Percentiles rank a stretch among this genome's conserved stretches.
Evolutionary conservation across 225 moss, liverwort and hornwort genomes (phyloP).

Genomic region (Bryoerythrophyllum caledonicum): DNA sequence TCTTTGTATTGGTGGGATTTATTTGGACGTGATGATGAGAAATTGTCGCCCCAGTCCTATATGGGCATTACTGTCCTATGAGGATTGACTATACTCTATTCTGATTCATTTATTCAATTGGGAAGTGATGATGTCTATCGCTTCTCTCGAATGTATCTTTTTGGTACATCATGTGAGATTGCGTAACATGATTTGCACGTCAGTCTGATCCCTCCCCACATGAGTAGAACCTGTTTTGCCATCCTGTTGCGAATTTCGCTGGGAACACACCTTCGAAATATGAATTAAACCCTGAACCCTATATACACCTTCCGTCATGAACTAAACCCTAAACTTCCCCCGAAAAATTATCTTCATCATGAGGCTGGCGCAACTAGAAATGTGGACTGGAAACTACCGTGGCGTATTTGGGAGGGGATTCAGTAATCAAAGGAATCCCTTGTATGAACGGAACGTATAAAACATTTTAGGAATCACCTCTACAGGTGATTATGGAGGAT

Average conservation of each 20-base stretch:
- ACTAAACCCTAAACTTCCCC: no score
- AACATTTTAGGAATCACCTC: no score
- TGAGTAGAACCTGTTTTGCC: no score
- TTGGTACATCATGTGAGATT: neutral
- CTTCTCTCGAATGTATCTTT: neutral
- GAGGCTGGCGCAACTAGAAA: no score
- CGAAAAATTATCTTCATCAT: neutral
- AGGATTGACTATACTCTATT: neutral
- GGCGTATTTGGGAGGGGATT: no score
- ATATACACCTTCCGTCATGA: no score
- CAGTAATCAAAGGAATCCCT: no score
- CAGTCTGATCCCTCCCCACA: neutral
- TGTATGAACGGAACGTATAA: no score
- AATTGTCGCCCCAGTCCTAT: constrained; percentile 73
- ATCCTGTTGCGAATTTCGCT: neutral
- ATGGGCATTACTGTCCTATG: neutral
- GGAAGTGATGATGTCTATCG: neutral
- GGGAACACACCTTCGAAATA: neutral
- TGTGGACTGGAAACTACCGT: no score
- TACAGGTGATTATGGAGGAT: no score
- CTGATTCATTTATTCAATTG: neutral
- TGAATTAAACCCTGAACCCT: no score
- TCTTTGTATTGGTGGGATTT: neutral
- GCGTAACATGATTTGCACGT: neutral
- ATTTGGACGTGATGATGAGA: constrained; percentile 42